Evolutionary conservation across 2,329 filamentous ascomycete species (phyloP), one percentile per base, ranked within the genome.

Genomic region (Aschersonia sp.): DNA sequence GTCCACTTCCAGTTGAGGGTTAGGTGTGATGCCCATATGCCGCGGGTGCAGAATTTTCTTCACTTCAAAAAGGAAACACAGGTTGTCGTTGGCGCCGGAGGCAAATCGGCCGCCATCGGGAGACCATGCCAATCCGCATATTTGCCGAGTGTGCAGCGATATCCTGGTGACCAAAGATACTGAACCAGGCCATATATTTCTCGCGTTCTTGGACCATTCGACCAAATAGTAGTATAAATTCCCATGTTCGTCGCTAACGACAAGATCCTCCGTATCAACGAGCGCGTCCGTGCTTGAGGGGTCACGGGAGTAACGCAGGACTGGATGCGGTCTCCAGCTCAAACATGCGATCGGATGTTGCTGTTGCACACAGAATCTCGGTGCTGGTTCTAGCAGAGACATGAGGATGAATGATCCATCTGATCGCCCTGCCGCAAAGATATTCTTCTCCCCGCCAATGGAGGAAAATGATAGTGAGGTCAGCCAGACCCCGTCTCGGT

Each of bases 381-480:
- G 77, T 9, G 77, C 64, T 31, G 74, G 68, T 53, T 89, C 84
- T 49, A 79, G 76, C 0, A 87, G 74, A 43, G 87, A 89, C 76
- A 89, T 85, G 5, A 98, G 70, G 29, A 77, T 78, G 32, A 97
- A 70, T 30, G 77, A 74, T 1, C 87, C 85, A 57, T 87, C 80
- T 10, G 84, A 86, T 51, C 88, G 77, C 2, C 87, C 89, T 53
- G 88, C 84, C 0, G 88, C 90, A 42, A 98, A 73, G 39, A 98
- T 92, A 10, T 80, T 81, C 57, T 83, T 84, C 22, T 72, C 73
- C 1, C 90, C 90, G 56, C 78, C 68, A 1, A 72, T 62, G 0
- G 90, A 95, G 1, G 92, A 97, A 63, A 97, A 97, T 0, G 85
- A 81, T n/a, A 97, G 64, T 5, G 87, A 88, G 0, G 87, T 95